A percentile compares a stretch with the other conserved stretches of the same genome.
phyloP scores from a whole-genome alignment of 306 rosid species.

The Myrica gale region DNA sequence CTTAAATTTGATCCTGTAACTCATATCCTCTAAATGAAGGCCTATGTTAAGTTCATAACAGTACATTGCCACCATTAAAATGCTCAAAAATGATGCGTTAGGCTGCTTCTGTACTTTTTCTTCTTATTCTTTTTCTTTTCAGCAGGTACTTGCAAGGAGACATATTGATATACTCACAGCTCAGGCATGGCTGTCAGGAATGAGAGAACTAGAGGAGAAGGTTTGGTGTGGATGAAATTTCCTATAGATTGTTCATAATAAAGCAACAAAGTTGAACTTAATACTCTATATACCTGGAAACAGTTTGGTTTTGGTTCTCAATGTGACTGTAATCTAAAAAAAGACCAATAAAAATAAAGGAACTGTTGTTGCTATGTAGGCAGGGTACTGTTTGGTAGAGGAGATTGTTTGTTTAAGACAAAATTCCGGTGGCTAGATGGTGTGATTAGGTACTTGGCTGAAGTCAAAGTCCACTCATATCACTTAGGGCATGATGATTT shows the following conservation, averaged over 20 bases:
- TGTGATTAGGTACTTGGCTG: no score
- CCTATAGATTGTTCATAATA: background rate
- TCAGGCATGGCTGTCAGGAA: conserved; percentile 71
- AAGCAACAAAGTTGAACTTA: background rate
- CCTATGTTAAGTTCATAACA: background rate
- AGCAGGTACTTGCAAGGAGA: conserved; percentile 80
- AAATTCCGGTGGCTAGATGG: background rate
- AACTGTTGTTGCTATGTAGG: background rate
- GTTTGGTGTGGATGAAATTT: conserved; percentile 38
- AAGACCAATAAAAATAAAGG: background rate
- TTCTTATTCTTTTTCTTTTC: conserved; percentile 22
- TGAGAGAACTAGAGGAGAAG: conserved; percentile 78
- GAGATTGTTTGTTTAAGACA: background rate
- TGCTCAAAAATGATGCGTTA: background rate
- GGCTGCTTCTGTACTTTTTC: background rate
- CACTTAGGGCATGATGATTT: background rate
- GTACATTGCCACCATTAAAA: background rate
- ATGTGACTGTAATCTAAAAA: background rate
- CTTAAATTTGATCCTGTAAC: background rate
- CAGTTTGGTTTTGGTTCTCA: background rate
- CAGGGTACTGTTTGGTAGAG: background rate
- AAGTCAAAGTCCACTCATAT: no score
- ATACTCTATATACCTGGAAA: background rate
- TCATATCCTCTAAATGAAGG: background rate
- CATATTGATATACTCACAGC: conserved; percentile 72